Evolutionary conservation across 148 eudicot species (phyloP).

Genomic region (Rhododendron williamsianum): DNA sequence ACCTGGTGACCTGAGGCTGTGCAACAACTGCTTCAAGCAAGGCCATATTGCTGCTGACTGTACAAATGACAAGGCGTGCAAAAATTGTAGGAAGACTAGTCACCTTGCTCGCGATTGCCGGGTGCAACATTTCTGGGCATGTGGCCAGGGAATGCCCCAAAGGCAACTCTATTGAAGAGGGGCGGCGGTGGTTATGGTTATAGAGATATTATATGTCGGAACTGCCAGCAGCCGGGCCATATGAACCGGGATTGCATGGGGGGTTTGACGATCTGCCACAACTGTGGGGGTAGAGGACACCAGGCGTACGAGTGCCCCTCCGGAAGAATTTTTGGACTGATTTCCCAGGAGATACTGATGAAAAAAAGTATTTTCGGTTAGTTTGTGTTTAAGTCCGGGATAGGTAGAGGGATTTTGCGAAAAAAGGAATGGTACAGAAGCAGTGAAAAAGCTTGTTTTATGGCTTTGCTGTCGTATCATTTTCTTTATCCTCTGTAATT

Average conservation of each 20-base stretch:
- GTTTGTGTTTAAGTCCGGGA: no score
- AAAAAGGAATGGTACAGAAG: no score
- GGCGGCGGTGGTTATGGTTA: conserved; percentile 29
- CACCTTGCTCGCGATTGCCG: conserved; percentile 85
- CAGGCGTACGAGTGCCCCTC: conserved; percentile 81
- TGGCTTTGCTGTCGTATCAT: no score
- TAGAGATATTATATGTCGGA: conserved; percentile 72
- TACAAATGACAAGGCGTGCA: conserved; percentile 95
- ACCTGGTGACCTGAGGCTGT: conserved; percentile 86
- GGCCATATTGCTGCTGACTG: conserved; percentile 83
- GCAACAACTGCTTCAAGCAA: conserved; percentile 94
- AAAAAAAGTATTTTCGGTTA: neutral
- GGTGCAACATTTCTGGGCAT: conserved; percentile 79
- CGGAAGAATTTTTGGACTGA: conserved; percentile 32
- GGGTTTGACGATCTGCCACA: conserved; percentile 70
- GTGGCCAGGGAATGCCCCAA: conserved; percentile 79
- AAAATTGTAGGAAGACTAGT: conserved; percentile 91
- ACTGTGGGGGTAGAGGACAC: conserved; percentile 94
- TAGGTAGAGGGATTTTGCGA: no score
- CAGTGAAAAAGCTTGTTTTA: no score
- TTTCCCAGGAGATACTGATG: conserved; percentile 67
- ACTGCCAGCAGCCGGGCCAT: conserved; percentile 84
- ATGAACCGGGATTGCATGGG: conserved; percentile 76
- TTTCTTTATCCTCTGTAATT: no score
- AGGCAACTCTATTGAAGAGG: conserved; percentile 42